Base-by-base conservation (phyloP, 2,329 filamentous ascomycete species). In the Cladophialophora yegresii region DNA sequence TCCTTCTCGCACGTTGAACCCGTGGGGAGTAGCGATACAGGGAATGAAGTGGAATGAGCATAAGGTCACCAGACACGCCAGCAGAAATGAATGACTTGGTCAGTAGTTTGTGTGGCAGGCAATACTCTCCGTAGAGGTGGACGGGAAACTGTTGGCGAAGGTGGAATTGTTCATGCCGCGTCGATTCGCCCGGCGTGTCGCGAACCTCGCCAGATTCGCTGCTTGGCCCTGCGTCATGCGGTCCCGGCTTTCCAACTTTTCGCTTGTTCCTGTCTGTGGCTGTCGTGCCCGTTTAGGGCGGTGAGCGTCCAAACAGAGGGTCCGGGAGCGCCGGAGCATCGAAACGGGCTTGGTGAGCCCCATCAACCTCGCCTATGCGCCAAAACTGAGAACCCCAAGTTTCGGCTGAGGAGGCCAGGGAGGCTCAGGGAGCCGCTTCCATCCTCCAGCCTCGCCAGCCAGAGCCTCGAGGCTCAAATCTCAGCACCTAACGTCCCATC, bases 21-120 rank as follows among this genome's bases (percentile, higher is more conserved):
- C 50, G 43, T 20, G 20, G 30, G 16, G 30, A 62, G 58, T 49
- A 61, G 55, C 26, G 22, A 59, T 30, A 26, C n/a, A 51, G 43
- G 32, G 23, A 57, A 53, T 54, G 50, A 59, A n/a, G 51, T 59
- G 26, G 53, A 61, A 43, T 55, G 50, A 62, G 33, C 36, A 36
- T 16, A 59, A 40, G 58, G 58, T 67, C 58, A 67, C 54, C 61
- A 40, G 61, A 62, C 61, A 67, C 57, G 47, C 57, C 20, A 53
- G 36, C 28, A 43, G 13, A 58, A 58, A 58, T 58, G 40, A 58
- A 22, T 49, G 55, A 58, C 43, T 26, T 43, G 45, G 43, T 47
- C n/a, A n/a, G 16, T n/a, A 43, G 36, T 43, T 20, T 20, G n/a
- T 49, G 55, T 49, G 55, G 55, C 55, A 49, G 55, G 40, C 55